Percentiles rank a stretch among this genome's conserved stretches.
These are phyloP conservation scores for Tremellales sp. DNA, from an alignment of 1,284 basidiomycete genomes.

Conservation along the genomic window DNA sequence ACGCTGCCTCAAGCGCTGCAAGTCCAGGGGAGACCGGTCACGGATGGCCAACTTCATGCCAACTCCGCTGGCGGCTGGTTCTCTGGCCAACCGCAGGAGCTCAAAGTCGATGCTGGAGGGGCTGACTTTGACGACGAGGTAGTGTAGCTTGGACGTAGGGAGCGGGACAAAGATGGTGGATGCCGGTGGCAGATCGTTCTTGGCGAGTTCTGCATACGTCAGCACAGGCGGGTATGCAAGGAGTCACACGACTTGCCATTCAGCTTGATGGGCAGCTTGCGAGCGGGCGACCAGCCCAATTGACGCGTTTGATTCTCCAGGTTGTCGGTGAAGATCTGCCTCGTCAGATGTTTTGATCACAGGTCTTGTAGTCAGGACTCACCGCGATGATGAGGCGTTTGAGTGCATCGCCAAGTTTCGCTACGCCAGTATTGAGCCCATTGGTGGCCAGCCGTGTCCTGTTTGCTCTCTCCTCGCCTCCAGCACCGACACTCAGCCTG, in stretches of 20 bases:
- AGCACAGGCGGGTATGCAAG: neutral
- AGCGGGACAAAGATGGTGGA: constrained; percentile 40
- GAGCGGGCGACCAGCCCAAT: constrained; percentile 32
- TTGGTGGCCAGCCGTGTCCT: constrained; percentile 26
- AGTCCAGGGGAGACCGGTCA: constrained; percentile 28
- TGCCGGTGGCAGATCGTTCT: constrained; percentile 34
- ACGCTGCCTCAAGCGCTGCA: constrained; percentile 22
- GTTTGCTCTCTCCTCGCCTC: constrained; percentile 14
- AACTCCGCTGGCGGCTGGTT: constrained; percentile 31
- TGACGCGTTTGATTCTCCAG: constrained; percentile 38
- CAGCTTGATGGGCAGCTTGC: constrained; percentile 32
- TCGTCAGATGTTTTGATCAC: neutral
- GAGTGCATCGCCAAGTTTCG: constrained; percentile 33
- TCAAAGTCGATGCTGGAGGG: constrained; percentile 33
- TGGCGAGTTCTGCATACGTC: constrained; percentile 25
- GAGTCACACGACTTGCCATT: constrained; percentile 12
- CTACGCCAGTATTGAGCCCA: constrained; percentile 32
- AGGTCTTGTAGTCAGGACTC: constrained; percentile 3
- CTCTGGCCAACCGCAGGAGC: constrained; percentile 32
- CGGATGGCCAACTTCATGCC: constrained; percentile 30
- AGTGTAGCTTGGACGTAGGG: constrained; percentile 30
- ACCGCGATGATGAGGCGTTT: constrained; percentile 35
- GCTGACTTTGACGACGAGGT: constrained; percentile 36
- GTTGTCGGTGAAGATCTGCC: constrained; percentile 35
- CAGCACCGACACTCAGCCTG: constrained; percentile 3